Evolutionary conservation across 192 early-diverging fungal species (phyloP), one percentile per base, ranked within the genome.

Genomic region (Entomortierella parvispora): DNA sequence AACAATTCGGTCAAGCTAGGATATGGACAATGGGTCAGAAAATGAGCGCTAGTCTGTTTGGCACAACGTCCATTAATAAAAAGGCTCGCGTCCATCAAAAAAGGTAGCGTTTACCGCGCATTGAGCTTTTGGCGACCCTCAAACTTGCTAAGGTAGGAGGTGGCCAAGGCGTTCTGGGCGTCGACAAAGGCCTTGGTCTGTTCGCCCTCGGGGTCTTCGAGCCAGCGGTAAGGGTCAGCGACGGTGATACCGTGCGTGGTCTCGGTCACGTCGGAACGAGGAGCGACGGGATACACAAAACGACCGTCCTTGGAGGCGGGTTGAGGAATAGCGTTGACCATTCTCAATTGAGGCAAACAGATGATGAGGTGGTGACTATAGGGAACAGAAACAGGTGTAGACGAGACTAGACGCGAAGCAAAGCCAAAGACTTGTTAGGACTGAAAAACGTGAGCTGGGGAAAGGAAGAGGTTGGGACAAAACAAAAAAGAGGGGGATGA

Each of bases 101-200:
- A n/a, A n/a, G n/a, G n/a, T n/a, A n/a, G n/a, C n/a, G n/a, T 68
- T 57, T 67, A 78, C 76, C 62, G 48, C 28, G 69, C 58, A 25
- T 69, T 71, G 63, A 81, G 77, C 46, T 77, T 79, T 40, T 67
- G 62, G 15, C 68, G 62, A 28, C 54, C 66, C 8, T 58, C 55
- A 74, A 81, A 83, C 60, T 75, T 74, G 20, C 74, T 80, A 29
- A 92, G 51, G 51, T 69, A 85, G 37, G 82, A 71, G 46, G 58
- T 61, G 17, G 84, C 66, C 31, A 91, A 25, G 66, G 70, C 64
- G 69, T 85, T 87, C 64, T 93, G 91, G 14, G 74, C 85, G n/a
- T 88, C 71, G 18, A 91, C 85, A 78, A 90, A 93, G 3, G 69
- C 65, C 59, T 85, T 79, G 58, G 90, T 93, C 65, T 91, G 84